Evolutionary conservation across 305 asterid species (phyloP), one percentile per base, ranked within the genome.

Genomic region (Fraxinus latifolia): DNA sequence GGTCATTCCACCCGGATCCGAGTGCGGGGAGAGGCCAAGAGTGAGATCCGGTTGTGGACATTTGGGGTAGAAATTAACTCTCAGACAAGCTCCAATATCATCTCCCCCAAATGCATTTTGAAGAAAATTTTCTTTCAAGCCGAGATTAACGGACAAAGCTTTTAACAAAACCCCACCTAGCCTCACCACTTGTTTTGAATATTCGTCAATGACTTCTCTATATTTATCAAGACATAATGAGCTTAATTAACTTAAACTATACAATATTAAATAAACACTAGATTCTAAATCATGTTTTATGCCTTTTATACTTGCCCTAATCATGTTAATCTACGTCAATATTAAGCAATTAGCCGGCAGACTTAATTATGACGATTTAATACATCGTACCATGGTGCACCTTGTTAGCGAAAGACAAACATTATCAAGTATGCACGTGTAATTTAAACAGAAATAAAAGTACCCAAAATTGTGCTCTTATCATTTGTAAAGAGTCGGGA

Each of bases 1-100:
- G 7, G 98, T 93, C 90, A 95, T 83, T 8, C 98, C 98, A 4
- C 97, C 97, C 6, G 97, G 98, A 82, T 95, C 97, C n/a, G 98
- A 93, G 83, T 95, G 98, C 1, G 97, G 76, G 0, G 97, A 92
- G 5, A 95, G 90, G 9, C 98, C 98, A 1, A 95, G 90, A 31
- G 97, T 83, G 19, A 95, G 65, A 23, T 92, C 97, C 5, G 98
- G 98, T 21, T 90, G 93, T 0, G 98, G 98, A 25, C 98, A 95
- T 80, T 89, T 95, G 1, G 98, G 98, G 77, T 95, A 95, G 71
- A 89, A 95, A 65, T 92, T 95, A 19, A 93, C 97, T 84, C 98
- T 89, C 11, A 95, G 81, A 82, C 97, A 95, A 0, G 97, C 95
- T 39, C 98, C 98, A 34, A 92, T 75, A 76, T 92, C 81, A 0